phyloP scores from a whole-genome alignment of 2,329 filamentous ascomycete species.

The Xylaria sp. region DNA sequence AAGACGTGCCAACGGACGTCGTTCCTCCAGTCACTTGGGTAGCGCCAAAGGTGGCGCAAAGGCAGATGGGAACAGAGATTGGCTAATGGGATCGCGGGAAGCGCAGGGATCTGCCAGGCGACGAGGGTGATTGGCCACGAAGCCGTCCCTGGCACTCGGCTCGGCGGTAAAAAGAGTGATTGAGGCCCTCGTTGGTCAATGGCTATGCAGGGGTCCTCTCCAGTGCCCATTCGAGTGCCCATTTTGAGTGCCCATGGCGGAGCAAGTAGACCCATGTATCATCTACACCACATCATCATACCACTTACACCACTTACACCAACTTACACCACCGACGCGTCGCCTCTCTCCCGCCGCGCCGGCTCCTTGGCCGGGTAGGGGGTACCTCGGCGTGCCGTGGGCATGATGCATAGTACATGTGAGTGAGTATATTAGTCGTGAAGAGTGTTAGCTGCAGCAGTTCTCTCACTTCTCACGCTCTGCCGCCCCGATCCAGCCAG shows the following conservation, averaged over 20 bases:
- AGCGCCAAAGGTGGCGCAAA: slow-evolving; percentile 43
- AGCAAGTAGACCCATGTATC: neutral
- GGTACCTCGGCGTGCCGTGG: neutral
- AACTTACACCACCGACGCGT: neutral
- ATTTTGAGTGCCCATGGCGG: neutral
- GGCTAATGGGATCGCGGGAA: slow-evolving; percentile 22
- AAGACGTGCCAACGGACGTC: slow-evolving; percentile 37
- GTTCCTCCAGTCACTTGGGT: slow-evolving; percentile 41
- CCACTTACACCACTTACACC: neutral
- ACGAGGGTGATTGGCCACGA: slow-evolving; percentile 39
- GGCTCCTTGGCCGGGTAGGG: neutral
- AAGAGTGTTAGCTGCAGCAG: slow-evolving; percentile 13
- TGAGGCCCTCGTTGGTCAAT: slow-evolving; percentile 37
- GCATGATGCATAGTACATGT: too few species aligned
- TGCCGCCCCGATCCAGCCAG: slow-evolving; percentile 19
- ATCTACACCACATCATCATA: slow-evolving; percentile 8
- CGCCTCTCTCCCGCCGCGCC: too few species aligned
- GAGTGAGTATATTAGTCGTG: neutral
- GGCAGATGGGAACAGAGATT: slow-evolving; percentile 45
- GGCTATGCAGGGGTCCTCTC: slow-evolving; percentile 31
- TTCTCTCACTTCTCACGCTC: slow-evolving; percentile 2
- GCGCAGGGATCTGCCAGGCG: slow-evolving; percentile 24
- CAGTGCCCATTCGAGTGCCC: slow-evolving; percentile 6
- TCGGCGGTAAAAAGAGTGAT: slow-evolving; percentile 44
- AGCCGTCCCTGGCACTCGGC: slow-evolving; percentile 38